These are phyloP conservation scores for Fomitopsis palustris DNA, from an alignment of 1,284 basidiomycete genomes.

Conservation along the genomic window DNA sequence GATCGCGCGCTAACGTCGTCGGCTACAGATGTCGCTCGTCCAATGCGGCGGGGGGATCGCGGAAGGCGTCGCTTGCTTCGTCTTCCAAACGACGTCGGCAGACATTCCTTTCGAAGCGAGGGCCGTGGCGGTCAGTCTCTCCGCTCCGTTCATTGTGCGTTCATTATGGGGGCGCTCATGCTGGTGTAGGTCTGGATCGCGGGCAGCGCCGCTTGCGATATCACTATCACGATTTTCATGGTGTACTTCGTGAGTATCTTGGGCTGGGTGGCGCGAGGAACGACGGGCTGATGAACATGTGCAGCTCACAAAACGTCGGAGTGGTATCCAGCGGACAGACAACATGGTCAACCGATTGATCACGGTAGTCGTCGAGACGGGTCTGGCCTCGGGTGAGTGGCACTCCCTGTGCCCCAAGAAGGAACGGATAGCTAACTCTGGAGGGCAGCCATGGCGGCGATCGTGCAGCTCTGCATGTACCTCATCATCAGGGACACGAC, in stretches of 20 bases:
- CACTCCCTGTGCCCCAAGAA: neutral
- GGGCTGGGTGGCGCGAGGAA: too few relatives aligned
- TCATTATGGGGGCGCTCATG: neutral
- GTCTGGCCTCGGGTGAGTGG: conserved; percentile 2
- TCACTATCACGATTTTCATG: conserved; percentile 8
- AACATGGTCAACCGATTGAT: conserved; percentile 7
- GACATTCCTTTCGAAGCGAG: neutral
- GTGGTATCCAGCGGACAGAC: conserved; percentile 4
- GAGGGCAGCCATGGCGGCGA: neutral
- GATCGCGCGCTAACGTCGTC: neutral
- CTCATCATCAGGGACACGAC: neutral
- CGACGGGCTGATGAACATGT: neutral
- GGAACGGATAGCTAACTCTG: neutral
- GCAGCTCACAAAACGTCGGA: conserved; percentile 3
- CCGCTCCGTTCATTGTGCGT: neutral
- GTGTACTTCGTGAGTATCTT: conserved; percentile 1
- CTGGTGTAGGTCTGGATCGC: conserved; percentile 4
- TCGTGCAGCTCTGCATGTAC: conserved; percentile 2
- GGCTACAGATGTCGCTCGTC: conserved; percentile 6
- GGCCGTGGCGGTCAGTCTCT: neutral
- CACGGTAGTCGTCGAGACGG: conserved; percentile 10
- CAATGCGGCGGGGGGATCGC: conserved; percentile 9
- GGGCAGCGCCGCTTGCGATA: conserved; percentile 4
- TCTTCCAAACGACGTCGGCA: neutral
- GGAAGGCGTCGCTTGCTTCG: conserved; percentile 6